Percentiles rank a stretch among this genome's conserved stretches.
Conservation (phyloP, 768 basidiomycete species). For the Polyporus arcularius region DNA sequence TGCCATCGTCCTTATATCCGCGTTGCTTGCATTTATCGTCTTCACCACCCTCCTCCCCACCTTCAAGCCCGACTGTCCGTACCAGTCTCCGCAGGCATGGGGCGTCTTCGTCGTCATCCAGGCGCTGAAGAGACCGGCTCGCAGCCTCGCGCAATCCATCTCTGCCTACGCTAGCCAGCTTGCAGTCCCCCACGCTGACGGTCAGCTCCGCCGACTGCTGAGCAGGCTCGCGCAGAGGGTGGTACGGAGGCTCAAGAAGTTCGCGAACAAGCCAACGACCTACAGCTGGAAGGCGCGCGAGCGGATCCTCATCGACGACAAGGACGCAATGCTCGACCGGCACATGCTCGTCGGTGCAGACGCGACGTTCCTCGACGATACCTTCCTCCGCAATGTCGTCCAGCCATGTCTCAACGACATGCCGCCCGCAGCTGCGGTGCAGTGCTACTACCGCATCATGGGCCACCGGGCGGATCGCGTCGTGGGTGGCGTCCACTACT, state of each 20-base stretch:
- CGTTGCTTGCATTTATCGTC: slow-evolving; percentile 18
- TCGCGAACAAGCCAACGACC: slow-evolving; percentile 16
- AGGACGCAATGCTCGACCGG: slow-evolving; percentile 11
- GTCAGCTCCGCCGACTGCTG: slow-evolving; percentile 2
- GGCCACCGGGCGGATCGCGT: slow-evolving; percentile 14
- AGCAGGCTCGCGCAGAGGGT: slow-evolving; percentile 1
- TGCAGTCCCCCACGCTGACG: slow-evolving; percentile 1
- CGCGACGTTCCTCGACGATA: slow-evolving; percentile 12
- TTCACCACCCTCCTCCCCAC: slow-evolving; percentile 22
- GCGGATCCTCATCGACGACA: slow-evolving; percentile 5
- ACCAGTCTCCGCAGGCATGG: slow-evolving; percentile 24
- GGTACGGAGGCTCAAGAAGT: slow-evolving; percentile 5
- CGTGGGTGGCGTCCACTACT: slow-evolving; percentile 9
- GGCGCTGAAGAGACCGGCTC: slow-evolving; percentile 5
- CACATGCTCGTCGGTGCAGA: slow-evolving; percentile 15
- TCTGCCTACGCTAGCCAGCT: background rate
- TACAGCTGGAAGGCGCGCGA: slow-evolving; percentile 18
- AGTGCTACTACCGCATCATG: slow-evolving; percentile 15
- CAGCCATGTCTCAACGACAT: slow-evolving; percentile 16
- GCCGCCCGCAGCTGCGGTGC: slow-evolving; percentile 2
- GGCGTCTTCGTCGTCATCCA: slow-evolving; percentile 19
- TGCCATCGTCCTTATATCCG: slow-evolving; percentile 12
- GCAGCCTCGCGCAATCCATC: slow-evolving; percentile 6
- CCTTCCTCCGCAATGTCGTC: slow-evolving; percentile 12
- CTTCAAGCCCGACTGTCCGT: slow-evolving; percentile 18